Percentiles rank a stretch among this genome's conserved stretches.
Evolutionary conservation across 176 grass and related monocot species (phyloP).

Genomic region (Carex pumila): DNA sequence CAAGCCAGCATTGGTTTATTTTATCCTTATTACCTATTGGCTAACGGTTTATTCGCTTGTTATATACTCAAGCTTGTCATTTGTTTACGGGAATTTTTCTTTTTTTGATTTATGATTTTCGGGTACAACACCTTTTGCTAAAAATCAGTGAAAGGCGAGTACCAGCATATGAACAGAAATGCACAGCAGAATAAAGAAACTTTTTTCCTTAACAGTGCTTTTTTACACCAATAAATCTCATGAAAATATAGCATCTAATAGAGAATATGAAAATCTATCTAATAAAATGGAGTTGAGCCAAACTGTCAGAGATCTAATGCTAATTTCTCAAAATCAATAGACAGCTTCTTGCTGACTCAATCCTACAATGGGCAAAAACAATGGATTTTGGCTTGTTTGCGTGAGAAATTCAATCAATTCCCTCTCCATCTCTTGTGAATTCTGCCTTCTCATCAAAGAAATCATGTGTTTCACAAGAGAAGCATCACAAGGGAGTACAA

Average conservation of each 20-base stretch:
- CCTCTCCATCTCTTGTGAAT: constrained; percentile 18
- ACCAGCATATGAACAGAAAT: background rate
- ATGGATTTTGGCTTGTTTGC: background rate
- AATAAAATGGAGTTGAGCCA: background rate
- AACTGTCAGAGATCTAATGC: background rate
- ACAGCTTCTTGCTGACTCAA: constrained; percentile 4
- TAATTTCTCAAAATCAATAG: background rate
- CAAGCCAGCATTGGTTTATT: background rate
- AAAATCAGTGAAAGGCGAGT: background rate
- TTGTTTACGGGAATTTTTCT: background rate
- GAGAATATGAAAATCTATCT: background rate
- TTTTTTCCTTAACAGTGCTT: background rate
- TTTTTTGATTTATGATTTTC: background rate
- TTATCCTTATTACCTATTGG: background rate
- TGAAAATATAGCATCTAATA: background rate
- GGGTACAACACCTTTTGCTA: background rate
- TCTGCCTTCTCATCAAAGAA: constrained; percentile 2
- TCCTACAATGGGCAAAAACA: constrained; percentile 1
- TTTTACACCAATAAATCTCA: background rate
- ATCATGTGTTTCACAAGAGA: constrained; percentile 25
- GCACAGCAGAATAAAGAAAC: background rate
- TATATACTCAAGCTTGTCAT: background rate
- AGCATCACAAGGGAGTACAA: constrained; percentile 32
- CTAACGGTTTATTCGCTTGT: background rate
- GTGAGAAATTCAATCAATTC: background rate